phyloP scores from a whole-genome alignment of 129 eudicot species.

The Gnaphalium uliginosum region DNA sequence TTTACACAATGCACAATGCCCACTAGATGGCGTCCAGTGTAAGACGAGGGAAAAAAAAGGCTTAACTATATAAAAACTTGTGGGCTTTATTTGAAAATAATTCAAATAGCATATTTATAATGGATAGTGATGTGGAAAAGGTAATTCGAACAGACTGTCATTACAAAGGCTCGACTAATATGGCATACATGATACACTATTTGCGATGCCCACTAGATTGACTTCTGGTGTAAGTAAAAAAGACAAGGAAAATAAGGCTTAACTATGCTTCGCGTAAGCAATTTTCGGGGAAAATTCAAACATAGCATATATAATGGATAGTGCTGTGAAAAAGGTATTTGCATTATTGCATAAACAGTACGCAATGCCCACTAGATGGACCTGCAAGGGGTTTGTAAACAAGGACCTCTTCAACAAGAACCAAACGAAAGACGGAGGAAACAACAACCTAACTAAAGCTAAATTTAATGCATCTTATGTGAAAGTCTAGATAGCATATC shows the following conservation, averaged over 20 bases:
- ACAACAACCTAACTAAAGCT: not conserved
- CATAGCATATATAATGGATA: too few species aligned
- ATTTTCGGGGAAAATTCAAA: too few species aligned
- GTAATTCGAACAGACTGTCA: too few species aligned
- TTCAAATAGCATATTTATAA: too few species aligned
- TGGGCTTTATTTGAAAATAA: not conserved
- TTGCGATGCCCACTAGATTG: not conserved
- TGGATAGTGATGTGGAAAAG: too few species aligned
- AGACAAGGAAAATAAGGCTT: too few species aligned
- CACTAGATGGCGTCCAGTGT: too few species aligned
- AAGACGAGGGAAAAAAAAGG: too few species aligned
- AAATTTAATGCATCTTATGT: not conserved
- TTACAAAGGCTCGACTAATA: not conserved
- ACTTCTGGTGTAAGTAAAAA: not conserved
- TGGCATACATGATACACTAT: not conserved
- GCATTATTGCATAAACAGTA: too few species aligned
- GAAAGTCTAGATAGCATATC: not conserved
- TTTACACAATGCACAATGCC: not conserved
- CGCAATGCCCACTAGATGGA: not conserved
- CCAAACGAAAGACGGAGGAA: not conserved
- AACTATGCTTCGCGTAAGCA: too few species aligned
- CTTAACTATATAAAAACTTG: not conserved
- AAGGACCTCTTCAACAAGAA: not conserved
- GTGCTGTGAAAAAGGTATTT: too few species aligned
- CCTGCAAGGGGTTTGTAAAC: not conserved